Evolutionary conservation across 2,329 filamentous ascomycete genomes (phyloP), one percentile per base, ranked within the genome.

Genomic region (Nemania sp.): DNA sequence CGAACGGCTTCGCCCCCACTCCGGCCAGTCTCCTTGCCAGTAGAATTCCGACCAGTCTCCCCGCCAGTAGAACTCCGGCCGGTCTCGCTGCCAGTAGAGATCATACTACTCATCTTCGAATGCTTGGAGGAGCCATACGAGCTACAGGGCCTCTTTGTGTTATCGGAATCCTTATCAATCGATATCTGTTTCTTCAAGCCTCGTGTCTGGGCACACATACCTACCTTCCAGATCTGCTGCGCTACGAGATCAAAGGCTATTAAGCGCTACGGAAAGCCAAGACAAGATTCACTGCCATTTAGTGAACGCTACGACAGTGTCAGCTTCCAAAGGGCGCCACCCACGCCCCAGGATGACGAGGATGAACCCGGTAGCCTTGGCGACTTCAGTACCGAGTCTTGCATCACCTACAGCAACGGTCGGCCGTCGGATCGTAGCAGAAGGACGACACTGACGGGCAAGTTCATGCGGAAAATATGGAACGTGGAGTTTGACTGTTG

Each of bases 141-240:
- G 38, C 41, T 45, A 45, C 15, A 45, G 15, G 41, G 41, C 20
- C 41, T 15, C 41, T 3, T n/a, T n/a, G 3, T 45, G 41, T 4
- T n/a, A n/a, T 7, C 18, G 41, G 41, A 20, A n/a, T n/a, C n/a
- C n/a, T n/a, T n/a, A n/a, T n/a, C n/a, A n/a, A n/a, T n/a, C n/a
- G 41, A 15, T 4, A 24, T 62, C 18, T 8, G 41, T 11, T 62
- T 62, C 18, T 24, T 6, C 27, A 55, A 20, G 2, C 62, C 62
- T 45, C 62, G 62, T 20, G 26, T 26, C 22, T 64, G 62, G 62
- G n/a, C 35, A 15, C 2, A 38, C 7, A 64, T 64, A 1, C 7
- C 47, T 45, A 11, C 47, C 7, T 54, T 64, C 24, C 32, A 59
- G 11, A 59, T 64, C 18, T 64, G 54, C 20, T 8, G 10, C 3